These are phyloP conservation scores for Yamadazyma sp. DNA, from an alignment of 1,139 yeast species.

Conservation along the genomic window DNA sequence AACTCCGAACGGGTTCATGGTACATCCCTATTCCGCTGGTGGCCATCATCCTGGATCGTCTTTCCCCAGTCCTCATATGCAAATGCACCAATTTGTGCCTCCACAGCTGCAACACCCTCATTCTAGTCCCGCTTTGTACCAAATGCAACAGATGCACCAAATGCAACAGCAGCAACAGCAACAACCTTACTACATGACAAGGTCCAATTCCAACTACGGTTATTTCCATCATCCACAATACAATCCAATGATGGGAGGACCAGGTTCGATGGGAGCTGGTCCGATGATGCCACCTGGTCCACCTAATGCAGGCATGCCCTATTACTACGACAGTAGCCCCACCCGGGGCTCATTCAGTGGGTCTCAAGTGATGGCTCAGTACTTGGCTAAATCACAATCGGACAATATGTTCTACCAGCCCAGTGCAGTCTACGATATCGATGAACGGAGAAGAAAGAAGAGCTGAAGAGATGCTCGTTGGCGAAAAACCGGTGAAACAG, in stretches of 20 bases:
- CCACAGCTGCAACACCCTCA: slow-evolving; percentile 6
- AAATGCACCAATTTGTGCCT: slow-evolving; percentile 2
- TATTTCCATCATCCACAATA: slow-evolving; percentile 8
- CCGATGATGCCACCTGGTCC: slow-evolving; percentile 12
- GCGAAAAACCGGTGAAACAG: slow-evolving; percentile 7
- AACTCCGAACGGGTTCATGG: slow-evolving; percentile 11
- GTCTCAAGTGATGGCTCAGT: slow-evolving; percentile 76
- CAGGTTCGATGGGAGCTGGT: slow-evolving; percentile 8
- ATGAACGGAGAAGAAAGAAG: slow-evolving; percentile 13
- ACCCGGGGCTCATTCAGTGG: slow-evolving; percentile 48
- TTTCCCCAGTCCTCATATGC: slow-evolving; percentile 9
- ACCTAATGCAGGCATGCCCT: slow-evolving; percentile 6
- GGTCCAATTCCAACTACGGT: slow-evolving; percentile 12
- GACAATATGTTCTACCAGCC: slow-evolving; percentile 60
- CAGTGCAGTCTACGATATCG: slow-evolving; percentile 34
- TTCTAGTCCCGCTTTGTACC: slow-evolving; percentile 4
- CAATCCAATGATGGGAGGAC: slow-evolving; percentile 4
- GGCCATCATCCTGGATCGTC: not conserved
- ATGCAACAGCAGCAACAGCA: not conserved
- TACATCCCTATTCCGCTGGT: not conserved
- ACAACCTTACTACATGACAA: slow-evolving; percentile 10
- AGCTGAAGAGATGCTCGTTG: not conserved
- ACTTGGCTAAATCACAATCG: slow-evolving; percentile 68
- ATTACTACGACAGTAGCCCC: slow-evolving; percentile 11
- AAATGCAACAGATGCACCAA: slow-evolving; percentile 1